Conservation (phyloP, 192 early-diverging fungal genomes). For the Borealophlyctis nickersoniae region DNA sequence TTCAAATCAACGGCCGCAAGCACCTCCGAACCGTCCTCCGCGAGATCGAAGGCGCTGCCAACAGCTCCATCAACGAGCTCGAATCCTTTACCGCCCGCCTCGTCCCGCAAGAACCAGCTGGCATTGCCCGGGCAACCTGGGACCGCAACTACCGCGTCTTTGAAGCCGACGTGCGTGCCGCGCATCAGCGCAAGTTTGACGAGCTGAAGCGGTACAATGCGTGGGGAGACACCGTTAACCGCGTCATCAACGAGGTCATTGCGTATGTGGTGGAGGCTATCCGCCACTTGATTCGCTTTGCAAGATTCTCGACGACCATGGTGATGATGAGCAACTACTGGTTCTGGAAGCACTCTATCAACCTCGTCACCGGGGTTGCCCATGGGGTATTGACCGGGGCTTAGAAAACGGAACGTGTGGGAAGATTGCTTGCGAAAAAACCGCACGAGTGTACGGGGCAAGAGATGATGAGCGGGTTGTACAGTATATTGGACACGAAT, state of each 20-base stretch:
- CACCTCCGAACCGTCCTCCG: constrained; percentile 49
- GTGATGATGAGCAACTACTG: constrained; percentile 50
- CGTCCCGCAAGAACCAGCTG: constrained; percentile 42
- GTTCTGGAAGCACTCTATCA: constrained; percentile 47
- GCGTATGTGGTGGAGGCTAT: constrained; percentile 45
- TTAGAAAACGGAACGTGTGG: no score
- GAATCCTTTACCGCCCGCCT: constrained; percentile 43
- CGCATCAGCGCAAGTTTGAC: constrained; percentile 37
- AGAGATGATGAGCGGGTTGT: no score
- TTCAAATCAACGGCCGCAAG: constrained; percentile 47
- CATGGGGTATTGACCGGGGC: constrained; percentile 28
- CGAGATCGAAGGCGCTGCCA: constrained; percentile 50
- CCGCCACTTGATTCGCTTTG: constrained; percentile 47
- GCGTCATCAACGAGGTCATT: constrained; percentile 44
- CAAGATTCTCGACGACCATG: constrained; percentile 45
- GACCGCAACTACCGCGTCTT: constrained; percentile 50
- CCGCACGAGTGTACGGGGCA: no score
- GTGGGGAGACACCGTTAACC: constrained; percentile 47
- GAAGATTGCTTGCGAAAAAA: no score
- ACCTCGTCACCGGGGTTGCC: constrained; percentile 40
- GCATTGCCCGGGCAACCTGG: constrained; percentile 41
- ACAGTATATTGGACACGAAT: no score
- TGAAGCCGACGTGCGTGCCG: constrained; percentile 40
- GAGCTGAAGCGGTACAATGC: constrained; percentile 38
- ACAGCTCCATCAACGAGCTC: constrained; percentile 41